Conservation (phyloP, 2,329 filamentous ascomycete genomes). For the Aspergillus piperis region DNA sequence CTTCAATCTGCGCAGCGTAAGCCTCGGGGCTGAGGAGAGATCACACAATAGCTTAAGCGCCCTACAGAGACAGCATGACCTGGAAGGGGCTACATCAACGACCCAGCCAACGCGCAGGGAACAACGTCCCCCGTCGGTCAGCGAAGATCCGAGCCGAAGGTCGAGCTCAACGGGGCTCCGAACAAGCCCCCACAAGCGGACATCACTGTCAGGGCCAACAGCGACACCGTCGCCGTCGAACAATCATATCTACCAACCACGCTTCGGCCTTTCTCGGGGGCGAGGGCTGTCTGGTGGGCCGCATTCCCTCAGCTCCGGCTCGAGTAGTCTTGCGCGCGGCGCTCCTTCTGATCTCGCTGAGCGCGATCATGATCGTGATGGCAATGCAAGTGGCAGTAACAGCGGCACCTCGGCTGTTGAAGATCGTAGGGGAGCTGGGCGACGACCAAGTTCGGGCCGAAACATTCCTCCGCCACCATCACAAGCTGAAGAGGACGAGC, state of each 20-base stretch:
- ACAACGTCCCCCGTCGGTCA: constrained; percentile 16
- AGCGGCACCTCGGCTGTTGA: constrained; percentile 40
- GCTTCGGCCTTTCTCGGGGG: constrained; percentile 39
- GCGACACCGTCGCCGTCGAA: constrained; percentile 35
- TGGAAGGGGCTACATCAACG: constrained; percentile 25
- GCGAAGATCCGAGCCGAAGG: constrained; percentile 25
- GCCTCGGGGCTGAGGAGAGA: constrained; percentile 46
- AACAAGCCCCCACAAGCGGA: constrained; percentile 22
- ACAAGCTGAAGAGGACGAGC: constrained; percentile 46
- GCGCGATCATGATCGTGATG: constrained; percentile 41
- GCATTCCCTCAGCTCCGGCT: constrained; percentile 43
- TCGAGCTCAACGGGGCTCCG: constrained; percentile 24
- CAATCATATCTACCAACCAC: constrained; percentile 40
- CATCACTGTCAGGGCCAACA: constrained; percentile 26
- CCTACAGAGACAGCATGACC: constrained; percentile 38
- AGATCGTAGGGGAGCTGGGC: constrained; percentile 37
- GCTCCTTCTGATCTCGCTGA: constrained; percentile 37
- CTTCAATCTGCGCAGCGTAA: constrained; percentile 50
- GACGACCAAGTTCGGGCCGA: constrained; percentile 38
- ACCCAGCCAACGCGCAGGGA: constrained; percentile 24
- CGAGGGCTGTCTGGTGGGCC: constrained; percentile 40
- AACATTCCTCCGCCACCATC: constrained; percentile 33
- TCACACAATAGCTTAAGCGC: constrained; percentile 34
- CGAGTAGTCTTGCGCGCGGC: constrained; percentile 43
- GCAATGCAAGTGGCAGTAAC: constrained; percentile 43